phyloP scores from a whole-genome alignment of 768 basidiomycete species.

The Pleurotus giganteus region DNA sequence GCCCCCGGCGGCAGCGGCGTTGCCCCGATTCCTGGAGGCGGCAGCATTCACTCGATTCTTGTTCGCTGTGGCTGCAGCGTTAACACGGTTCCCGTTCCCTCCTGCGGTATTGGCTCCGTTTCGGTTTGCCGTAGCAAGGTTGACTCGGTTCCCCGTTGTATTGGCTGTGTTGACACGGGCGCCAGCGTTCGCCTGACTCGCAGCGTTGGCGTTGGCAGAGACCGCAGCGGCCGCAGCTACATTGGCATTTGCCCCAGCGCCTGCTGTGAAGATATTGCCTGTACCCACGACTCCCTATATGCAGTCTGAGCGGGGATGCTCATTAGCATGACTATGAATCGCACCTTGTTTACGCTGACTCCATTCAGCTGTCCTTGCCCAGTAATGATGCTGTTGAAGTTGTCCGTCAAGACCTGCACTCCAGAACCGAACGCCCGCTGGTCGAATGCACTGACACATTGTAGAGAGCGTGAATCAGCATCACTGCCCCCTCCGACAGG shows the following conservation, averaged over 20 bases:
- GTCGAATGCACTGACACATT: conserved; percentile 22
- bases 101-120: too few relatives aligned
- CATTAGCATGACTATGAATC: background rate
- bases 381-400: conserved; percentile 17
- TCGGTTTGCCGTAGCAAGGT: too few relatives aligned
- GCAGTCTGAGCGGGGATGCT: background rate
- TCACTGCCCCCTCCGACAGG: background rate
- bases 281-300: conserved; percentile 20
- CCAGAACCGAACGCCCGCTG: conserved; percentile 24
- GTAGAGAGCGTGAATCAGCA: background rate
- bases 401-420: conserved; percentile 24
- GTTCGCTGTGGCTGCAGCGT: background rate
- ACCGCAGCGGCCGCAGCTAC: background rate
- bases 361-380: conserved; percentile 17
- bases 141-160: background rate
- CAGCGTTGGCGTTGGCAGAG: too few relatives aligned
- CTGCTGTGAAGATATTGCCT: conserved; percentile 18
- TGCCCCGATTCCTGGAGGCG: background rate
- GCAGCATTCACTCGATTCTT: background rate
- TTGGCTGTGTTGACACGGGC: background rate
- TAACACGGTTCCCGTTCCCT: background rate
- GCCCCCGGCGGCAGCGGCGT: background rate
- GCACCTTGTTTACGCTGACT: conserved; percentile 20
- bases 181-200: too few relatives aligned
- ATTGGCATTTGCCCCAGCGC: conserved; percentile 3